phyloP scores from a whole-genome alignment of 169 alveolate species.

The Cytauxzoon felis region DNA sequence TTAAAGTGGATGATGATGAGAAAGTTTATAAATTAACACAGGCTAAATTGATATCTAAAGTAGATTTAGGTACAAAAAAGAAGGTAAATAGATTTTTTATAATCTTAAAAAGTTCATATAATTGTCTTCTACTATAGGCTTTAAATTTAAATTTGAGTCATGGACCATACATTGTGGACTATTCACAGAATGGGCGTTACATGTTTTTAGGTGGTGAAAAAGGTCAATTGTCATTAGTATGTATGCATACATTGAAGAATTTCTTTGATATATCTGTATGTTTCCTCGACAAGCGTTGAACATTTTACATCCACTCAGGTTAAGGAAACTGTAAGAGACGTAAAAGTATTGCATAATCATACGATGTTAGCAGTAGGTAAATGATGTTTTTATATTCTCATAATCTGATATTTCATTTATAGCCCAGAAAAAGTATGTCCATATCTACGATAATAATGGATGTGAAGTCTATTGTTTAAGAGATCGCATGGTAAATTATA shows the following conservation, averaged over 20 bases:
- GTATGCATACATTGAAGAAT: constrained; percentile 68
- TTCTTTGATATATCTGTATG: constrained; percentile 66
- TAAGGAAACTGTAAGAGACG: constrained; percentile 79
- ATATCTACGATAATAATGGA: constrained; percentile 91
- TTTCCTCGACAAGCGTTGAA: constrained; percentile 19
- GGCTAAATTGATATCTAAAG: constrained; percentile 9
- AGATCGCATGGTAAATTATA: constrained; percentile 72
- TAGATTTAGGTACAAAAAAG: constrained; percentile 49
- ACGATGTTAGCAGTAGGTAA: constrained; percentile 83
- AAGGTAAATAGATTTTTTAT: constrained; percentile 14
- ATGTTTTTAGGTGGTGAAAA: constrained; percentile 87
- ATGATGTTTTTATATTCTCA: neutral
- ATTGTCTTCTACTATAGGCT: constrained; percentile 4
- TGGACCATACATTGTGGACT: constrained; percentile 88
- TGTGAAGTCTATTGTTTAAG: constrained; percentile 89
- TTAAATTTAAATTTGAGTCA: constrained; percentile 53
- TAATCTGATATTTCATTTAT: too few species aligned
- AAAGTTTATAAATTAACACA: constrained; percentile 36
- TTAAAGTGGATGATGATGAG: constrained; percentile 28
- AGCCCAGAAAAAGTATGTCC: constrained; percentile 87
- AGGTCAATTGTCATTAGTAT: constrained; percentile 89
- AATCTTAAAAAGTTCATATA: neutral
- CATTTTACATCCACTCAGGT: neutral
- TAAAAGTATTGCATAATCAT: constrained; percentile 87
- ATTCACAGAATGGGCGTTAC: constrained; percentile 87